Conservation (phyloP, 352 stramenopile genomes). For the Globisporangium megalacanthum region DNA sequence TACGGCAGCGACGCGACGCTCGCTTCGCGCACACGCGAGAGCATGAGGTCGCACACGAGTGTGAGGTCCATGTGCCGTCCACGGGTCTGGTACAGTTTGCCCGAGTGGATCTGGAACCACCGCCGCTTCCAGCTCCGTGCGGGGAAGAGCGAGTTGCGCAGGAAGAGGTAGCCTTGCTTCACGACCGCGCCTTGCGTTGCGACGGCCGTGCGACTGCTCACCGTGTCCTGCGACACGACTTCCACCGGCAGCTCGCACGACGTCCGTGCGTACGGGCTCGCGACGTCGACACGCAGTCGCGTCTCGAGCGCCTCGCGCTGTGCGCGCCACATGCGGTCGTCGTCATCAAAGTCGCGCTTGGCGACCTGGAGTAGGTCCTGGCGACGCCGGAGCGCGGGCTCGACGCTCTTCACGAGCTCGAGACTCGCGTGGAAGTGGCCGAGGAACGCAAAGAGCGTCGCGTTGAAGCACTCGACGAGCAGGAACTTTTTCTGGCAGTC, state of each 20-base stretch:
- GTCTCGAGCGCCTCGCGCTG: slow-evolving; percentile 63
- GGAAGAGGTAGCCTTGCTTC: slow-evolving; percentile 83
- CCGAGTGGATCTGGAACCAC: slow-evolving; percentile 85
- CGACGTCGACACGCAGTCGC: slow-evolving; percentile 46
- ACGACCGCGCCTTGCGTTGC: slow-evolving; percentile 27
- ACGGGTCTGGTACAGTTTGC: slow-evolving; percentile 80
- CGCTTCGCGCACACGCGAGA: slow-evolving; percentile 69
- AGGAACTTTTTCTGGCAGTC: slow-evolving; percentile 85
- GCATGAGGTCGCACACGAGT: slow-evolving; percentile 78
- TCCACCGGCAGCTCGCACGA: slow-evolving; percentile 68
- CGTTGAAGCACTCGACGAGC: slow-evolving; percentile 82
- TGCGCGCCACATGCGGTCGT: slow-evolving; percentile 69
- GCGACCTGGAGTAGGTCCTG: slow-evolving; percentile 67
- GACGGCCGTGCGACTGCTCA: slow-evolving; percentile 32
- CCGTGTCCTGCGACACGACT: slow-evolving; percentile 68
- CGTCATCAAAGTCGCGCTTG: slow-evolving; percentile 59
- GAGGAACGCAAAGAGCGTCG: slow-evolving; percentile 73
- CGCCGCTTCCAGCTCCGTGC: slow-evolving; percentile 78
- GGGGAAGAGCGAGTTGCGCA: slow-evolving; percentile 82
- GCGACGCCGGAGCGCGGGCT: slow-evolving; percentile 54
- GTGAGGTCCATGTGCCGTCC: slow-evolving; percentile 72
- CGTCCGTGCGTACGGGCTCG: slow-evolving; percentile 22
- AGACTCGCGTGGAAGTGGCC: slow-evolving; percentile 79
- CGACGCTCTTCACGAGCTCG: slow-evolving; percentile 73
- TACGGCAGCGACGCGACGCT: slow-evolving; percentile 44